phyloP scores from a whole-genome alignment of 1,284 basidiomycete genomes.

The Pascua guehoae region DNA sequence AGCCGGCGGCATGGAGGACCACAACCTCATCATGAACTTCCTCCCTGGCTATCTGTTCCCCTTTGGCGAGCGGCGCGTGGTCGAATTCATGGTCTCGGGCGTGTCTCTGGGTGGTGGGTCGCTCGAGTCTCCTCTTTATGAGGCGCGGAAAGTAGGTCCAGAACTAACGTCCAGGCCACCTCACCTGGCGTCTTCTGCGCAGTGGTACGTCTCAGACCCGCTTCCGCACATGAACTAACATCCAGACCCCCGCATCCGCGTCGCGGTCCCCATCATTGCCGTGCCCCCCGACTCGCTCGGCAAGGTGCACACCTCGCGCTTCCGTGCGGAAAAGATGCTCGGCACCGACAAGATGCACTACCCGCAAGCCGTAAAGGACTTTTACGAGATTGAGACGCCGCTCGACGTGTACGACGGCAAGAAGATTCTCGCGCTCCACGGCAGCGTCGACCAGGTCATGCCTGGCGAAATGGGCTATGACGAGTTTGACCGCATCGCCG shows the following conservation, averaged over 20 bases:
- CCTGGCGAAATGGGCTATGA: constrained; percentile 12
- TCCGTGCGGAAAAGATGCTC: constrained; percentile 4
- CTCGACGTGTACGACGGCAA: constrained; percentile 57
- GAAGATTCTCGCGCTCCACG: constrained; percentile 66
- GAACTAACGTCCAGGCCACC: constrained; percentile 16
- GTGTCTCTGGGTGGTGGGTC: constrained; percentile 52
- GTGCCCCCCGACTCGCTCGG: constrained; percentile 10
- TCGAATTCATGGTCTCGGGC: constrained; percentile 61
- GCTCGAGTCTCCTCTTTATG: too few species aligned
- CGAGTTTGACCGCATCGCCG: too few species aligned
- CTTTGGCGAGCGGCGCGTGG: constrained; percentile 60
- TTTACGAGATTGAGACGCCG: constrained; percentile 7
- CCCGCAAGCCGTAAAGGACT: constrained; percentile 1
- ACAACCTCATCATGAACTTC: constrained; percentile 77
- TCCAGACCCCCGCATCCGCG: constrained; percentile 10
- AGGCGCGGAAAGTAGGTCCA: neutral
- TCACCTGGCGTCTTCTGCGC: constrained; percentile 16
- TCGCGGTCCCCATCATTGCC: constrained; percentile 16
- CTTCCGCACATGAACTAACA: neutral
- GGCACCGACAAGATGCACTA: constrained; percentile 9
- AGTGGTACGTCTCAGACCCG: neutral
- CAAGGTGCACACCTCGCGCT: constrained; percentile 10
- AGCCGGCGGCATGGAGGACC: constrained; percentile 52
- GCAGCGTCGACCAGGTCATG: constrained; percentile 45
- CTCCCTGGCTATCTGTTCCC: constrained; percentile 75